Base-by-base conservation (phyloP, 2,329 filamentous ascomycete genomes). In the Botrytis tulipae region DNA sequence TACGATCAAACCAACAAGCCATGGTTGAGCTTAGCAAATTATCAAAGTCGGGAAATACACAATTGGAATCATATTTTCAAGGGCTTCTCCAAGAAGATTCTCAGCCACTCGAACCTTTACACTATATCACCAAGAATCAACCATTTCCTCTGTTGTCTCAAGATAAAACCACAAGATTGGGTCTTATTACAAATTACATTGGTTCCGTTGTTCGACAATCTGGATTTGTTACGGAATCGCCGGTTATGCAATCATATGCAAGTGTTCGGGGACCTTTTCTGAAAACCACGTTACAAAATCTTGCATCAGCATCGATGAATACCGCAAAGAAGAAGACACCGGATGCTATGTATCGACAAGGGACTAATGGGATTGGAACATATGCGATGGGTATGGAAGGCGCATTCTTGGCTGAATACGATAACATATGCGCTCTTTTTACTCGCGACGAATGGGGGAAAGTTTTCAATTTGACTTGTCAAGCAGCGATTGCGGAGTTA, bases 1-100 rank as follows among this genome's bases (percentile, higher is more conserved):
- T 99, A 70, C 91, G 93, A 73, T 93, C 95, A 16, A 98, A 98
- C 74, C 95, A 98, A 81, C 91, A 95, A 82, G 94, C 94, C 3
- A 93, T 96, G 73, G 85, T 89, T 62, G 94, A 98, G 75, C 88
- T 97, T 72, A 91, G 89, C 71, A 88, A 90, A 16, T 86, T 99
- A 51, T 86, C 98, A 74, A 92, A 91, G 78, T 89, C 90, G 7
- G 96, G 94, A 37, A 94, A 92, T 76, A 88, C 89, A 20, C 94
- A 97, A 81, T 86, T 99, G 46, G 94, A 98, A 82, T 90, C 90
- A 73, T 88, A 95, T 72, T 97, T 98, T 80, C 89, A 94, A 75
- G 90, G 92, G 74, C 87, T 94, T 71, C 84, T 99, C 62, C 88
- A 87, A 75, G 93, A 97, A 78, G 93, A 95, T 57, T 91, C 93